phyloP scores from a whole-genome alignment of 1,139 yeast species.

The Suhomyces atakaporum region DNA sequence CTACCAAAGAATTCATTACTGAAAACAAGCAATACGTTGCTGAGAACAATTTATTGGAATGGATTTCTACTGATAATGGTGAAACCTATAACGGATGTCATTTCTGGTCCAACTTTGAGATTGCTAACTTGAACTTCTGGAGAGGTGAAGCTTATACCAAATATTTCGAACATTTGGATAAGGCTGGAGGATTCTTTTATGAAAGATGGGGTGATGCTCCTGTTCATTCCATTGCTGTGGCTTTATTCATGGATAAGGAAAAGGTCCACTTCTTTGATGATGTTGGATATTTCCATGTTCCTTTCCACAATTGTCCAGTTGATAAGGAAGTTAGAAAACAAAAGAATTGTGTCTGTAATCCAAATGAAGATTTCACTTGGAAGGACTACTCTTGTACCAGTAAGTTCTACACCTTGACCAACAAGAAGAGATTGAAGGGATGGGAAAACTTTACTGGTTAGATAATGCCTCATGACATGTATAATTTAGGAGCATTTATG shows the following conservation, averaged over 20 bases:
- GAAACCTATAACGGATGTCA: constrained; percentile 75
- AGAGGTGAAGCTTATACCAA: constrained; percentile 66
- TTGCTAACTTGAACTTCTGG: constrained; percentile 75
- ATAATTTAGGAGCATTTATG: not conserved
- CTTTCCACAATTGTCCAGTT: constrained; percentile 76
- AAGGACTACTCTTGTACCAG: constrained; percentile 83
- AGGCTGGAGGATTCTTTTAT: constrained; percentile 84
- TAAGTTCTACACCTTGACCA: constrained; percentile 64
- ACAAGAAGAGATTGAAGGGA: constrained; percentile 67
- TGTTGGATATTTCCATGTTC: constrained; percentile 79
- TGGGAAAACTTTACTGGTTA: constrained; percentile 61
- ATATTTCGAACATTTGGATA: constrained; percentile 71
- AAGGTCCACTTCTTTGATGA: constrained; percentile 79
- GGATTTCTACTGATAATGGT: constrained; percentile 71
- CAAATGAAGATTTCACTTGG: constrained; percentile 80
- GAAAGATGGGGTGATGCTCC: constrained; percentile 97
- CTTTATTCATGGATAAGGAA: constrained; percentile 65
- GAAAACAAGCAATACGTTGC: constrained; percentile 66
- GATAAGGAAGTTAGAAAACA: constrained; percentile 52
- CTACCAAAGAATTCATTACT: constrained; percentile 66
- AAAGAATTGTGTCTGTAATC: constrained; percentile 72
- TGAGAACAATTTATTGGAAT: constrained; percentile 68
- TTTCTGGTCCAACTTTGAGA: constrained; percentile 87
- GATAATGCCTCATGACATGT: not conserved
- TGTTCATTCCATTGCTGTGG: constrained; percentile 84